Conservation (phyloP, 257 asterid genomes). For the Galeopsis tetrahit region DNA sequence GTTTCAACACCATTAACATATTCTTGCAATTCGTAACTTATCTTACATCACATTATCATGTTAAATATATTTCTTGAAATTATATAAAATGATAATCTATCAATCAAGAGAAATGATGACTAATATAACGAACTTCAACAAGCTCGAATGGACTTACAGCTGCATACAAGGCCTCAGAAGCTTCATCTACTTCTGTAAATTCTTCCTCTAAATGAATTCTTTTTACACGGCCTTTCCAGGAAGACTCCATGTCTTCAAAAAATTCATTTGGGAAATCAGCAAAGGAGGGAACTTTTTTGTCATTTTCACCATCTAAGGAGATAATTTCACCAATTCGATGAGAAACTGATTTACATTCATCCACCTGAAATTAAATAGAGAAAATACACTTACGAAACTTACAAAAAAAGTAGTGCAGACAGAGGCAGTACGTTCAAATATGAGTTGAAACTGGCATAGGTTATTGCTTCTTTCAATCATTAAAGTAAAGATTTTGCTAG, state of each 20-base stretch:
- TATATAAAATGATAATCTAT: not conserved
- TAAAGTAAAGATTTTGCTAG: slow-evolving; percentile 20
- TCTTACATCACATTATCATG: not conserved
- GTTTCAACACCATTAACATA: not conserved
- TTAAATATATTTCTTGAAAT: not conserved
- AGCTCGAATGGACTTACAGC: slow-evolving; percentile 63
- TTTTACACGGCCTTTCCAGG: slow-evolving; percentile 98
- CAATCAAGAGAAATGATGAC: slow-evolving; percentile 17
- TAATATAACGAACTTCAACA: not conserved
- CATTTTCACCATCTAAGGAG: slow-evolving; percentile 79
- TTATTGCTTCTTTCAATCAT: slow-evolving; percentile 24
- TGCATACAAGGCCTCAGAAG: slow-evolving; percentile 69
- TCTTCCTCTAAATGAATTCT: slow-evolving; percentile 86
- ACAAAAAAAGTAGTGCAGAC: not conserved
- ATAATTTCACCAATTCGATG: slow-evolving; percentile 78
- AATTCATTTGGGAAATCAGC: slow-evolving; percentile 67
- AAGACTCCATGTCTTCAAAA: slow-evolving; percentile 87
- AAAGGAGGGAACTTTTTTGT: slow-evolving; percentile 63
- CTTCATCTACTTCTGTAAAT: slow-evolving; percentile 76
- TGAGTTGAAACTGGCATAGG: not conserved
- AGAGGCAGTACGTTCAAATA: slow-evolving; percentile 2
- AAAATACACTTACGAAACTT: slow-evolving; percentile 19
- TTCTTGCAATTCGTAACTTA: not conserved
- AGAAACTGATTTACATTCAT: slow-evolving; percentile 71
- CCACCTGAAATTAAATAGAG: slow-evolving; percentile 52